Evolutionary conservation across 306 rosid species (phyloP).

Genomic region (Medicago arabica): DNA sequence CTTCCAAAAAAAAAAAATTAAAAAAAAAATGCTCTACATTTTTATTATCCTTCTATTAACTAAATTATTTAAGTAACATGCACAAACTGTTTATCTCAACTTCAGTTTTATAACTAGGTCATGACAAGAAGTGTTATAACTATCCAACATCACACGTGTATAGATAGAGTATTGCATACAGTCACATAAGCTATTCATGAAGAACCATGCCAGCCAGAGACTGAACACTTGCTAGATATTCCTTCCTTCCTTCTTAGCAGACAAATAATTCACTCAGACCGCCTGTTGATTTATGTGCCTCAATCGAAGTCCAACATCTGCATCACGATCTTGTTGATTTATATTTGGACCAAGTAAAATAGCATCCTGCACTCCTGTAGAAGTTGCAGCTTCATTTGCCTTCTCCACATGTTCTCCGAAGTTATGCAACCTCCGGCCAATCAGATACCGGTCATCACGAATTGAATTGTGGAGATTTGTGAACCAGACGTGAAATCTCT

Average conservation of each 20-base stretch:
- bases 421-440: constrained; percentile 95
- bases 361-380: constrained; percentile 43
- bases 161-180: constrained; percentile 16
- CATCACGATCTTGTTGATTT: constrained; percentile 61
- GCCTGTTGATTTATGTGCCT: constrained; percentile 62
- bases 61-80: constrained; percentile 40
- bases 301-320: constrained; percentile 69
- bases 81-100: constrained; percentile 40
- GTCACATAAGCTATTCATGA: constrained; percentile 41
- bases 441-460: constrained; percentile 91
- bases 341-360: constrained; percentile 45
- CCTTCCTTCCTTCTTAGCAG: constrained; percentile 36
- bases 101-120: constrained; percentile 29
- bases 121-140: constrained; percentile 34
- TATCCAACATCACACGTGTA: constrained; percentile 36
- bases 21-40: constrained; percentile 31
- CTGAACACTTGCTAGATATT: constrained; percentile 20
- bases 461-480: constrained; percentile 98
- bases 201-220: constrained; percentile 34
- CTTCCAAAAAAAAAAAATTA: background rate
- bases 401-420: constrained; percentile 69
- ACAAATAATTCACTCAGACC: constrained; percentile 29
- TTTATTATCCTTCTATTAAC: constrained; percentile 34
- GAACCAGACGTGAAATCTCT: constrained; percentile 97
- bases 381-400: constrained; percentile 50